phyloP scores from a whole-genome alignment of 1,284 basidiomycete genomes.

The Coniferiporia weirii region DNA sequence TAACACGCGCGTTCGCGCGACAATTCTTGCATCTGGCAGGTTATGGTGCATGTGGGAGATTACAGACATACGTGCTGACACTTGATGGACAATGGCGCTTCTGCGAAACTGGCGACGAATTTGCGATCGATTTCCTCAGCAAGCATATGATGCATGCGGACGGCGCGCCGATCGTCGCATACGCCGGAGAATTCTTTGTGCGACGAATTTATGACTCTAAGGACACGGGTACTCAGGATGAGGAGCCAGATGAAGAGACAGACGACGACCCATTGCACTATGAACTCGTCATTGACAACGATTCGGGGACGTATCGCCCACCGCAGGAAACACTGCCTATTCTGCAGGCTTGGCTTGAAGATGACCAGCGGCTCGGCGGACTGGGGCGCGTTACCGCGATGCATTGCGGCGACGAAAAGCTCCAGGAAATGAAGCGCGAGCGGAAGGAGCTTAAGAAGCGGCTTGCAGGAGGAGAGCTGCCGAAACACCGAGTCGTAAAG shows the following conservation, averaged over 20 bases:
- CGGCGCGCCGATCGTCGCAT: conserved; percentile 35
- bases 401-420: conserved; percentile 24
- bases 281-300: conserved; percentile 48
- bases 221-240: conserved; percentile 11
- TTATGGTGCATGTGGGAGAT: conserved; percentile 37
- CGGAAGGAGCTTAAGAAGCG: conserved; percentile 25
- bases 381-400: conserved; percentile 30
- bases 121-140: conserved; percentile 41
- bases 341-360: conserved; percentile 32
- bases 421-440: conserved; percentile 29
- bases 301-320: conserved; percentile 46
- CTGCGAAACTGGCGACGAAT: conserved; percentile 46
- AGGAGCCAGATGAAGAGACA: conserved; percentile 10
- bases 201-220: conserved; percentile 22
- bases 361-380: conserved; percentile 27
- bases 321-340: conserved; percentile 35
- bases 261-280: conserved; percentile 33
- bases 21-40: conserved; percentile 40
- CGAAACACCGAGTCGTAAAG: conserved; percentile 2
- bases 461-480: conserved; percentile 14
- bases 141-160: conserved; percentile 51
- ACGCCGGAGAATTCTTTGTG: conserved; percentile 36
- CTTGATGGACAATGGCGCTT: conserved; percentile 42
- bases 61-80: conserved; percentile 44
- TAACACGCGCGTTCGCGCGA: conserved; percentile 28